Conservation (phyloP, 1,284 basidiomycete genomes). For the Ceratobasidium sp. region DNA sequence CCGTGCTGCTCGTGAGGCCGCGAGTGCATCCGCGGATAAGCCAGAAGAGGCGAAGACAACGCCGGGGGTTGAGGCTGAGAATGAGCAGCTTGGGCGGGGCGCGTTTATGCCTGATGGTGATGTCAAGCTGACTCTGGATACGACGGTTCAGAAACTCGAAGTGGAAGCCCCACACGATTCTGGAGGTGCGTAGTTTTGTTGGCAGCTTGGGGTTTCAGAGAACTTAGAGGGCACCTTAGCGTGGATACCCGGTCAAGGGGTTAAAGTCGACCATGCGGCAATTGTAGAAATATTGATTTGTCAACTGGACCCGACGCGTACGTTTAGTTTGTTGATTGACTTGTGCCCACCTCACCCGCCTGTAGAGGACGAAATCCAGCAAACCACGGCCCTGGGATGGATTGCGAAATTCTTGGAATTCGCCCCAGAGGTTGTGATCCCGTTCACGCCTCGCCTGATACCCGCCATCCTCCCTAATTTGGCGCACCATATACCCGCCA, state of each 20-base stretch:
- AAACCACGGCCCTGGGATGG: constrained; percentile 89
- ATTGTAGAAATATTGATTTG: constrained; percentile 95
- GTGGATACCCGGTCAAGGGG: constrained; percentile 93
- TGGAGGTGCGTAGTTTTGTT: constrained; percentile 60
- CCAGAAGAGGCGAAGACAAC: constrained; percentile 55
- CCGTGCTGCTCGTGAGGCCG: constrained; percentile 37
- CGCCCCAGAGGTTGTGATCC: constrained; percentile 89
- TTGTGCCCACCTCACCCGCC: neutral
- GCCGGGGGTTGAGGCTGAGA: constrained; percentile 49
- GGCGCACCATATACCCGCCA: constrained; percentile 88
- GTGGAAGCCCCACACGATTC: constrained; percentile 56
- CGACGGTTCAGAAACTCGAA: constrained; percentile 19
- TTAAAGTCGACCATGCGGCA: constrained; percentile 87
- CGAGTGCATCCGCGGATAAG: constrained; percentile 54
- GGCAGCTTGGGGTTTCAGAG: constrained; percentile 48
- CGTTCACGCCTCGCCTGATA: constrained; percentile 92
- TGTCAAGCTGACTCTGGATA: constrained; percentile 15
- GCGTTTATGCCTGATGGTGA: constrained; percentile 45
- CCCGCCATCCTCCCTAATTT: constrained; percentile 93
- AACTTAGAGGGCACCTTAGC: constrained; percentile 54
- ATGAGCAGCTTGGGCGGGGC: constrained; percentile 50
- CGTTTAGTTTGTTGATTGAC: constrained; percentile 50
- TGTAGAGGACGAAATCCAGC: constrained; percentile 86
- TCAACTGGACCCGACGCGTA: constrained; percentile 85
- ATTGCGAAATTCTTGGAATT: constrained; percentile 89